Base-by-base conservation (phyloP, 345 rosid species). In the Citrus medica region DNA sequence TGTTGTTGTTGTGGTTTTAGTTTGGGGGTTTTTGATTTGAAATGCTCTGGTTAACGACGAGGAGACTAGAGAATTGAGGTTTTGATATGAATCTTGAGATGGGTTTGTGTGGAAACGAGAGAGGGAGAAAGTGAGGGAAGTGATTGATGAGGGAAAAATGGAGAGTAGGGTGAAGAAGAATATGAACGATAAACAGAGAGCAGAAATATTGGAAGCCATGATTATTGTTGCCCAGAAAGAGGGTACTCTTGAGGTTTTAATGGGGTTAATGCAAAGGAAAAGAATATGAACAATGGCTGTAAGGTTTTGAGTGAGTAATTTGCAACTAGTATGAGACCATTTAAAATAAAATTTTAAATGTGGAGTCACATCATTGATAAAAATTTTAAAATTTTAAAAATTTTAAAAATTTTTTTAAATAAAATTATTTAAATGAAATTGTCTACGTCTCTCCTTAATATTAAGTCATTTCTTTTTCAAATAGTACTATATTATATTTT, bases 31-130 rank as follows among this genome's bases (percentile, higher is more conserved):
- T 71, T 85, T 84, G 37, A 87, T 81, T 72, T 84, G 84, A 78
- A 46, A 79, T 6, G 88, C 88, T 78, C 88, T 83, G n/a, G 80
- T 19, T 55, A 82, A 22, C 5, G 89, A 85, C 53, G 82, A 69
- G 58, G 79, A 79, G 60, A 75, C 86, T 13, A 84, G 59, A 67
- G 30, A 65, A 71, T 61, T 82, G 32, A 85, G 79, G n/a, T 64
- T 80, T 76, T 77, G 83, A 27, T 74, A 79, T 24, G 78, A 78
- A 74, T 86, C 81, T 69, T 30, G 70, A 58, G 66, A 74, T 58
- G 74, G 69, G 70, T 58, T 67, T 40, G 77, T 32, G 24, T 68
- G 42, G 28, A 76, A 61, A 55, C 73, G 76, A 9, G 77, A 72
- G 69, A 82, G 64, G 46, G 84, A 80, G 33, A 87, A 77, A 19